Percentiles rank a stretch among this genome's conserved stretches.
Conservation (phyloP, 2,329 filamentous ascomycete species). For the Colletotrichum salicis region DNA sequence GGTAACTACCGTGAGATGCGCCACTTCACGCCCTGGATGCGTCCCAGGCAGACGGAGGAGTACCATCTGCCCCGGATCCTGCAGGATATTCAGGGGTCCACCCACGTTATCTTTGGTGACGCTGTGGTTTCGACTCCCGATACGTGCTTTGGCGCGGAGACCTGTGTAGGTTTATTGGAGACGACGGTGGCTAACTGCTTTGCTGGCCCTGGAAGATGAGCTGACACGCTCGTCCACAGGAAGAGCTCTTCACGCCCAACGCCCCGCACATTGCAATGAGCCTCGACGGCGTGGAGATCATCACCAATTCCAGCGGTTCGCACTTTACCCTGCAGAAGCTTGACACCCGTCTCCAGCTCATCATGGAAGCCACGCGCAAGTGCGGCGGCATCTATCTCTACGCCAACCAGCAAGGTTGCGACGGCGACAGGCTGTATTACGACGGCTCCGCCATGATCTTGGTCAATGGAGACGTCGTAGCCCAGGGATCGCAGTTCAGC, state of each 20-base stretch:
- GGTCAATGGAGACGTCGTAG: constrained; percentile 71
- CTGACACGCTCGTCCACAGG: neutral
- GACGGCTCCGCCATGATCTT: constrained; percentile 71
- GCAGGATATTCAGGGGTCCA: constrained; percentile 58
- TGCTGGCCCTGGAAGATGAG: neutral
- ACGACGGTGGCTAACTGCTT: neutral
- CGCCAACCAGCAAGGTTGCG: constrained; percentile 63
- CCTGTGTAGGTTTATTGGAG: constrained; percentile 57
- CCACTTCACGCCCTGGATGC: constrained; percentile 73
- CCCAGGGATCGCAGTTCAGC: constrained; percentile 43
- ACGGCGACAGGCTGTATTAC: constrained; percentile 63
- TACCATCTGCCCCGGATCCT: constrained; percentile 72
- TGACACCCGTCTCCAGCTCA: constrained; percentile 70
- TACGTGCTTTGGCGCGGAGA: constrained; percentile 67
- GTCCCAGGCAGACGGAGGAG: constrained; percentile 68
- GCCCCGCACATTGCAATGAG: constrained; percentile 42
- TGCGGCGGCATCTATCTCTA: constrained; percentile 61
- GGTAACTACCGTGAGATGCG: constrained; percentile 71
- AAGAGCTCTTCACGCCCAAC: constrained; percentile 72
- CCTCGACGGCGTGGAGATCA: constrained; percentile 73
- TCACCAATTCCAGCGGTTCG: constrained; percentile 75
- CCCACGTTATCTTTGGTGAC: constrained; percentile 73
- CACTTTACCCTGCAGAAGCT: constrained; percentile 73
- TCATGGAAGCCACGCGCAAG: constrained; percentile 70
- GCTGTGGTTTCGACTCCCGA: constrained; percentile 69